These are phyloP conservation scores for Diaporthe aspalathi DNA, from an alignment of 2,329 filamentous ascomycete genomes.

Conservation along the genomic window DNA sequence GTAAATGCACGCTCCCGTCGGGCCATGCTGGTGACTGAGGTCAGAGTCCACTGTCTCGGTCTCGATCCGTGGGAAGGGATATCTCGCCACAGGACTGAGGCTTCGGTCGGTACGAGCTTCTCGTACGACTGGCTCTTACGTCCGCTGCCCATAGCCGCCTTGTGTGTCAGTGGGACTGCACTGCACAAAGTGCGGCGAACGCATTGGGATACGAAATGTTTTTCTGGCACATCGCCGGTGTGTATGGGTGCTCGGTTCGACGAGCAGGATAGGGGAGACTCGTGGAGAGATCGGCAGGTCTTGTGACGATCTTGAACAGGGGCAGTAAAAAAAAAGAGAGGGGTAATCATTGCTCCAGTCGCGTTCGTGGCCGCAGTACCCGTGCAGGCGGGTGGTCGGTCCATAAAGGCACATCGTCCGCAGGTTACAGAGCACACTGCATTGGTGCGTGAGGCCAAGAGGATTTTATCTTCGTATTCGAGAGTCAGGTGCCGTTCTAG, in stretches of 20 bases:
- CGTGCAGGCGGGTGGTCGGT: neutral
- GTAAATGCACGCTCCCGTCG: constrained; percentile 15
- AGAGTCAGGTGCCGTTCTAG: constrained; percentile 24
- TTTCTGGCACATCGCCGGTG: neutral
- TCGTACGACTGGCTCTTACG: neutral
- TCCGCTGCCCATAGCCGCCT: neutral
- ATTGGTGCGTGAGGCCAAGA: constrained; percentile 12
- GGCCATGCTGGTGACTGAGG: constrained; percentile 11
- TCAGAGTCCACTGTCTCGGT: constrained; percentile 15
- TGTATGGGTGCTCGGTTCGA: neutral
- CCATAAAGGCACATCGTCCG: neutral
- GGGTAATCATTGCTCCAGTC: constrained; percentile 10
- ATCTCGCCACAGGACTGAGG: neutral
- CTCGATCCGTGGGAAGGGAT: neutral
- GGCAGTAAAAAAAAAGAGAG: constrained; percentile 22
- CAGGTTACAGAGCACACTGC: constrained; percentile 13
- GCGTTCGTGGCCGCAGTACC: neutral
- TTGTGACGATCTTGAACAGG: constrained; percentile 24
- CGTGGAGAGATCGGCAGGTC: constrained; percentile 5
- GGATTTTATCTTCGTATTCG: constrained; percentile 21
- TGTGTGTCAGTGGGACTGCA: constrained; percentile 4
- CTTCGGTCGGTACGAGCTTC: constrained; percentile 4
- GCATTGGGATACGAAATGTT: constrained; percentile 11
- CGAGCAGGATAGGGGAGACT: neutral
- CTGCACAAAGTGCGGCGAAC: neutral